These are phyloP conservation scores for Fusarium palustre DNA, from an alignment of 2,329 filamentous ascomycete species.

Conservation along the genomic window DNA sequence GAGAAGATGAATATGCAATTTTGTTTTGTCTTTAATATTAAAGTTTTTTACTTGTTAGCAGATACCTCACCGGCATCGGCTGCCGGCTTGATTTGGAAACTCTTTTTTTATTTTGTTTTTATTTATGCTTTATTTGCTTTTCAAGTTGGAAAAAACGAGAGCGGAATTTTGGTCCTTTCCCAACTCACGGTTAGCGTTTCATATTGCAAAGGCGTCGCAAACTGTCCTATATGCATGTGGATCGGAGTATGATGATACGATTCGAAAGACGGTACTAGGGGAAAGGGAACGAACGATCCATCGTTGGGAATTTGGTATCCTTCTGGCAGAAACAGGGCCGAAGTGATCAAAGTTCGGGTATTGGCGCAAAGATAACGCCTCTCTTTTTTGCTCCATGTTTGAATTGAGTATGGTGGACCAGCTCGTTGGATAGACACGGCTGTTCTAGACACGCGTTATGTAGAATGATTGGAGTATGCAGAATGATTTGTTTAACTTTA, in stretches of 20 bases:
- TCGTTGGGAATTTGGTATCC: constrained; percentile 22
- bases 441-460: constrained; percentile 42
- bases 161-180: constrained; percentile 36
- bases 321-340: constrained; percentile 13
- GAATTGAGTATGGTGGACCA: constrained; percentile 38
- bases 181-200: constrained; percentile 42
- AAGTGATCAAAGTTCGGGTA: constrained; percentile 25
- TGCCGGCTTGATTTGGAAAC: constrained; percentile 39
- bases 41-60: constrained; percentile 40
- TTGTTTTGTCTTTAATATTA: constrained; percentile 32
- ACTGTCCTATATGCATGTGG: constrained; percentile 47
- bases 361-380: constrained; percentile 43
- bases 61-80: constrained; percentile 44
- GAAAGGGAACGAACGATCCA: constrained; percentile 44
- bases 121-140: constrained; percentile 17
- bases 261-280: constrained; percentile 39
- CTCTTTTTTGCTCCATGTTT: constrained; percentile 26
- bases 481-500: constrained; percentile 32
- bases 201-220: constrained; percentile 43
- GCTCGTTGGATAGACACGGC: constrained; percentile 43
- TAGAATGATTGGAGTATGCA: constrained; percentile 45
- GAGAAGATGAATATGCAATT: constrained; percentile 40
- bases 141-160: constrained; percentile 30
- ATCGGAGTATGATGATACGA: constrained; percentile 48
- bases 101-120: constrained; percentile 15